Conservation (phyloP, 1,139 yeast genomes). For the Suhomyces kunorum region DNA sequence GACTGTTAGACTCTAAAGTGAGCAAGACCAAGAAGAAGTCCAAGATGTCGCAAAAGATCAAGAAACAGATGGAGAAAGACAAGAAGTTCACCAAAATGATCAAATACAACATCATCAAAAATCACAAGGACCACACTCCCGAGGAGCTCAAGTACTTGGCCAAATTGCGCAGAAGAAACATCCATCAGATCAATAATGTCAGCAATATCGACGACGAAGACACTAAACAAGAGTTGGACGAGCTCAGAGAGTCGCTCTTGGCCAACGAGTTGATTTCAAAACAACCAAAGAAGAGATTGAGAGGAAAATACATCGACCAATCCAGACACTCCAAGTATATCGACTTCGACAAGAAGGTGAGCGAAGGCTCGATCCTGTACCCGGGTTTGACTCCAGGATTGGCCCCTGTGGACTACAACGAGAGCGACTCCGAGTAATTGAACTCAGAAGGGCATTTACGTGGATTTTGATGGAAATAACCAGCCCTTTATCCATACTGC, state of each 20-base stretch:
- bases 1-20: slow-evolving; percentile 14
- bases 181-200: slow-evolving; percentile 42
- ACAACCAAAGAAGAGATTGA: slow-evolving; percentile 26
- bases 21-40: slow-evolving; percentile 39
- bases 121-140: slow-evolving; percentile 37
- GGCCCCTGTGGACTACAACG: slow-evolving; percentile 78
- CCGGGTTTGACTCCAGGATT: slow-evolving; percentile 89
- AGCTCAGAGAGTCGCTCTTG: slow-evolving; percentile 43
- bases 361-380: slow-evolving; percentile 45
- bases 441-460: not conserved
- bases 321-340: slow-evolving; percentile 30
- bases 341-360: slow-evolving; percentile 45
- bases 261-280: slow-evolving; percentile 22
- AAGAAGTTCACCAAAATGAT: slow-evolving; percentile 50
- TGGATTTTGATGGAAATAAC: no score
- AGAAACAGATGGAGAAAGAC: slow-evolving; percentile 36
- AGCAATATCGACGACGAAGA: slow-evolving; percentile 50
- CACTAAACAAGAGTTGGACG: slow-evolving; percentile 45
- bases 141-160: slow-evolving; percentile 53
- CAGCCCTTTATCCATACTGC: not conserved
- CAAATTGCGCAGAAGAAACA: slow-evolving; percentile 51
- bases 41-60: slow-evolving; percentile 34
- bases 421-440: slow-evolving; percentile 40
- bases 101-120: slow-evolving; percentile 50
- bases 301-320: slow-evolving; percentile 17